phyloP scores from a whole-genome alignment of 371 early-diverging fungal species.

The Mucor racemosus region DNA sequence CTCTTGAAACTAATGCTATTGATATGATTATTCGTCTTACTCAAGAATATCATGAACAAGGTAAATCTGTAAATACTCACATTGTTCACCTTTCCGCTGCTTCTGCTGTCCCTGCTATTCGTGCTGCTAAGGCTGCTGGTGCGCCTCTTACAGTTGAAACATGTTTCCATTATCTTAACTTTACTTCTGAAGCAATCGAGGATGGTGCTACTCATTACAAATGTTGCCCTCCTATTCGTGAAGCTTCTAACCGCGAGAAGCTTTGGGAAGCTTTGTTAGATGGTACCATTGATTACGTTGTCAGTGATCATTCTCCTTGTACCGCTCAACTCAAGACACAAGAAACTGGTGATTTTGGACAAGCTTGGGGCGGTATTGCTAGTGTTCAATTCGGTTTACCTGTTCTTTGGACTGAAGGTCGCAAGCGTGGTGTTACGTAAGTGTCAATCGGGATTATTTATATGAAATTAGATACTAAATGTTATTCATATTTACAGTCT shows the following conservation, averaged over 20 bases:
- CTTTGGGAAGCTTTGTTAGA: constrained; percentile 80
- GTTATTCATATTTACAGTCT: constrained; percentile 33
- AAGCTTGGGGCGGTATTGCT: constrained; percentile 87
- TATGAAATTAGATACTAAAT: neutral
- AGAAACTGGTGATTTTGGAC: constrained; percentile 73
- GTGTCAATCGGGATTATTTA: constrained; percentile 4
- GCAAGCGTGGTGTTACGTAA: constrained; percentile 67
- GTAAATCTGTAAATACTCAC: constrained; percentile 72
- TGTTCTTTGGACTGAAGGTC: constrained; percentile 82
- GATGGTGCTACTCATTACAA: constrained; percentile 82
- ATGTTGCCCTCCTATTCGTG: constrained; percentile 88
- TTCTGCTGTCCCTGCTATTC: constrained; percentile 74
- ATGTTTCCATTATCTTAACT: constrained; percentile 80
- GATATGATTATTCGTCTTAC: constrained; percentile 73
- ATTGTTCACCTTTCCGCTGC: constrained; percentile 85
- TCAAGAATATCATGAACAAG: constrained; percentile 59
- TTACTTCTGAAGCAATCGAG: constrained; percentile 73
- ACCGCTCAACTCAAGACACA: constrained; percentile 76
- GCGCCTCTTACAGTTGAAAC: constrained; percentile 81
- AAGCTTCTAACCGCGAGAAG: constrained; percentile 68
- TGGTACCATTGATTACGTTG: constrained; percentile 83
- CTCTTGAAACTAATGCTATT: constrained; percentile 75
- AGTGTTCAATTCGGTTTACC: constrained; percentile 83
- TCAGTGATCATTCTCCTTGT: constrained; percentile 86
- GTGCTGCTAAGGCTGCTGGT: constrained; percentile 73